Conservation (phyloP, 1,284 basidiomycete species). For the Naganishia sp. region DNA sequence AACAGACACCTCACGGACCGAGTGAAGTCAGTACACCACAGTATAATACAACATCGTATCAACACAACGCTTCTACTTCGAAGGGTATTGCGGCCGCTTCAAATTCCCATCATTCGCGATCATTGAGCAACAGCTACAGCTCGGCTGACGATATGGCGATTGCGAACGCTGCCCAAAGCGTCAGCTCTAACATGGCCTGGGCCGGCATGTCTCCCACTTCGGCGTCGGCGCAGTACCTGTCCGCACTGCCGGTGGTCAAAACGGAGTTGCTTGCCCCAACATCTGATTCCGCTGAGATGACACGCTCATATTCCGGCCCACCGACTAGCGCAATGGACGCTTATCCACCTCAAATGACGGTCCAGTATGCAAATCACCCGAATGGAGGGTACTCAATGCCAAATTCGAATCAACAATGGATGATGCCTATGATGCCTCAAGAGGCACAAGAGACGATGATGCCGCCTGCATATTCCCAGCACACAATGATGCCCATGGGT, state of each 20-base stretch:
- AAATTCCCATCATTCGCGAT: not conserved
- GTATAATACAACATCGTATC: not conserved
- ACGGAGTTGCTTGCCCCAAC: constrained; percentile 4
- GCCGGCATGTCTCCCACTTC: not conserved
- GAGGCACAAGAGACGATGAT: constrained; percentile 1
- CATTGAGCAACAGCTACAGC: constrained; percentile 9
- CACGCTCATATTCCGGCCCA: constrained; percentile 3
- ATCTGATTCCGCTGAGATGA: constrained; percentile 12
- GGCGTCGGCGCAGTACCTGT: constrained; percentile 11
- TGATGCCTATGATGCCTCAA: constrained; percentile 1
- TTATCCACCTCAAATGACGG: constrained; percentile 3
- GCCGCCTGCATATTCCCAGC: constrained; percentile 1
- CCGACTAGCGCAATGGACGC: not conserved
- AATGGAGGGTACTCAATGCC: not conserved
- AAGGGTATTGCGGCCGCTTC: not conserved
- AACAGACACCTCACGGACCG: not conserved
- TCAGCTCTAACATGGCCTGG: not conserved
- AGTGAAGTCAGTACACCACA: not conserved
- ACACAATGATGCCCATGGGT: constrained; percentile 15
- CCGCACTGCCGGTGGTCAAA: not conserved
- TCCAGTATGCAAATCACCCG: not conserved
- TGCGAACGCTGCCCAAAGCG: not conserved
- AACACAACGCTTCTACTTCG: not conserved
- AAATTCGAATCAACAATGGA: constrained; percentile 2
- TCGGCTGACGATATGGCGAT: not conserved